Evolutionary conservation across 1,284 basidiomycete species (phyloP).

Genomic region (Bjerkandera adusta): DNA sequence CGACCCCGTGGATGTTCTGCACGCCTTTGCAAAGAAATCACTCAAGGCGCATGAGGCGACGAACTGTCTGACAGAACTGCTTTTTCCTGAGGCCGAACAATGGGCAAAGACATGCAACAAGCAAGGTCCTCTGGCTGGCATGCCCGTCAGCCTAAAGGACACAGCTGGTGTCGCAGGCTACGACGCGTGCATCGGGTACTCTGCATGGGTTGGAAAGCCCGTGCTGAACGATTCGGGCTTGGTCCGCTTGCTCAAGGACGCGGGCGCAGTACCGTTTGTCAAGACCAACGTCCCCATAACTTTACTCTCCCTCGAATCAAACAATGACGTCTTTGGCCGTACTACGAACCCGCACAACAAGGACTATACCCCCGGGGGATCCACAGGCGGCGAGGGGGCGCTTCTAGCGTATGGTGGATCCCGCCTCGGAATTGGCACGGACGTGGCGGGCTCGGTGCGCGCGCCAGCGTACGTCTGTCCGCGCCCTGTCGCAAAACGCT

Average conservation of each 20-base stretch:
- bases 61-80: constrained; percentile 59
- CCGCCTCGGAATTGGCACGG: constrained; percentile 72
- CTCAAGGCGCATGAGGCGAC: constrained; percentile 50
- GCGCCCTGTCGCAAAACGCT: constrained; percentile 17
- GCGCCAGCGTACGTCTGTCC: constrained; percentile 63
- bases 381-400: constrained; percentile 70
- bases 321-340: constrained; percentile 69
- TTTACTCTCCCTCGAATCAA: constrained; percentile 72
- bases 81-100: constrained; percentile 42
- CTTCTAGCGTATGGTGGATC: constrained; percentile 68
- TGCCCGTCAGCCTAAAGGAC: constrained; percentile 72
- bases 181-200: constrained; percentile 78
- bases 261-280: constrained; percentile 74
- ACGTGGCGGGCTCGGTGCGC: constrained; percentile 71
- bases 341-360: constrained; percentile 64
- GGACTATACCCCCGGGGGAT: constrained; percentile 63
- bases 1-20: constrained; percentile 40
- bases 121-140: constrained; percentile 58
- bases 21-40: constrained; percentile 50
- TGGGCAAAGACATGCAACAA: constrained; percentile 42
- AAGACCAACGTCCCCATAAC: constrained; percentile 78
- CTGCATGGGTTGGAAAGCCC: constrained; percentile 55
- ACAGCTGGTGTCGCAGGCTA: constrained; percentile 62
- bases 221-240: constrained; percentile 52
- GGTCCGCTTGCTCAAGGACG: constrained; percentile 58